Percentiles rank a stretch among this genome's conserved stretches.
Evolutionary conservation across 164 flowering plant species (phyloP).

Genomic region (Stephania cephalantha): DNA sequence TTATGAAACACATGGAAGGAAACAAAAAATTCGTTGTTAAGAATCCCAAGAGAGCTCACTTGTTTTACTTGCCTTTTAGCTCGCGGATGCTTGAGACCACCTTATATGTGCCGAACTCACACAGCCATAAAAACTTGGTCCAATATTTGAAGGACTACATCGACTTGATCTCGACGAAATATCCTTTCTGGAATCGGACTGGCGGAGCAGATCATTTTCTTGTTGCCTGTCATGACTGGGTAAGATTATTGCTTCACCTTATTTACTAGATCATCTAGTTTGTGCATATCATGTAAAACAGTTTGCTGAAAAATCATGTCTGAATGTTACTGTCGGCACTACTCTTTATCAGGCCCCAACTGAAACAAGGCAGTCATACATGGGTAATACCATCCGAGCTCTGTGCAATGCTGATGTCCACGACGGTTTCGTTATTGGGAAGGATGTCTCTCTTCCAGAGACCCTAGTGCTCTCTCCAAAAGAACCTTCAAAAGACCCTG

Average conservation of each 20-base stretch:
- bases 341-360: slow-evolving; percentile 21
- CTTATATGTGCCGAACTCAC: slow-evolving; percentile 10
- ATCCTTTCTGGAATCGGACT: slow-evolving; percentile 36
- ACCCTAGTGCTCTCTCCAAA: slow-evolving; percentile 19
- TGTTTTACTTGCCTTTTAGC: slow-evolving; percentile 32
- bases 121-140: slow-evolving; percentile 11
- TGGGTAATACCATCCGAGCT: slow-evolving; percentile 24
- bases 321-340: background rate
- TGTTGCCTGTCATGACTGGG: slow-evolving; percentile 45
- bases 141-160: slow-evolving; percentile 15
- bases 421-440: slow-evolving; percentile 28
- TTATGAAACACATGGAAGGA: slow-evolving; percentile 11
- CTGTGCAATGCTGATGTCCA: slow-evolving; percentile 39
- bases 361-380: slow-evolving; percentile 20
- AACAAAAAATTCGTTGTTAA: slow-evolving; percentile 20
- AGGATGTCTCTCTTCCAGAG: slow-evolving; percentile 37
- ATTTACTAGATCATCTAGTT: background rate
- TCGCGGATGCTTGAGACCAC: slow-evolving; percentile 15
- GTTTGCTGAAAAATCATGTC: background rate
- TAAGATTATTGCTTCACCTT: slow-evolving; percentile 12
- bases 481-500: slow-evolving; percentile 22
- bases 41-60: slow-evolving; percentile 12
- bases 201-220: slow-evolving; percentile 36
- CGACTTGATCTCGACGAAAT: slow-evolving; percentile 19
- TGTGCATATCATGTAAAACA: background rate